These are phyloP conservation scores for Sutorius australiensis DNA, from an alignment of 768 basidiomycete species.

Conservation along the genomic window DNA sequence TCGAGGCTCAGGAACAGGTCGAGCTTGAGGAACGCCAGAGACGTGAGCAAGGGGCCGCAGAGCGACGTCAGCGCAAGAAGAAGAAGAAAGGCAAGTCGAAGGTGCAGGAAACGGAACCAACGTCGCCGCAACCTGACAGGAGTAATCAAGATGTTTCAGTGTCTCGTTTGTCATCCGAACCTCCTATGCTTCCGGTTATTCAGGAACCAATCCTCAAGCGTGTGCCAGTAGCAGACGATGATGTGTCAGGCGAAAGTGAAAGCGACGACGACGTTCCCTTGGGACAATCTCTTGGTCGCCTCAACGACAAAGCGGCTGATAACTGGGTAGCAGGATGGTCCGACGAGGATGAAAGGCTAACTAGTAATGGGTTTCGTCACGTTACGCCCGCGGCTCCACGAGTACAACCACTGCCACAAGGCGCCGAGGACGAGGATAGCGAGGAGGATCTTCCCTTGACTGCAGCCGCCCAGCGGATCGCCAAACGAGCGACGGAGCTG, in stretches of 20 bases:
- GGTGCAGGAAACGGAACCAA: slow-evolving; percentile 40
- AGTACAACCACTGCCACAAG: background rate
- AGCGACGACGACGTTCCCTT: slow-evolving; percentile 39
- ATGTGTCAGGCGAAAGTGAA: slow-evolving; percentile 50
- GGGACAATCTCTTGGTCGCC: slow-evolving; percentile 15
- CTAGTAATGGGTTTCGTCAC: slow-evolving; percentile 56
- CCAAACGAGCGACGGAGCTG: slow-evolving; percentile 39
- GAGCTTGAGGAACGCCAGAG: slow-evolving; percentile 52
- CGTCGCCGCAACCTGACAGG: slow-evolving; percentile 21
- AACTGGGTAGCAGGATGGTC: slow-evolving; percentile 56
- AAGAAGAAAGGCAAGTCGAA: slow-evolving; percentile 43
- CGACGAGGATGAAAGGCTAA: slow-evolving; percentile 55
- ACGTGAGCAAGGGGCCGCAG: slow-evolving; percentile 45
- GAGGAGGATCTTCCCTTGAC: slow-evolving; percentile 81
- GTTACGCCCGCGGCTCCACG: slow-evolving; percentile 7
- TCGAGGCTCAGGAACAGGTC: slow-evolving; percentile 63
- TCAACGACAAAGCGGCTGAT: slow-evolving; percentile 23
- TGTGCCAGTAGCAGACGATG: slow-evolving; percentile 32
- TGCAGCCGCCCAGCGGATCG: slow-evolving; percentile 55
- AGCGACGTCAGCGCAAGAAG: slow-evolving; percentile 32
- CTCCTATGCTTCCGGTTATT: slow-evolving; percentile 34
- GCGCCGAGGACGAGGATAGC: slow-evolving; percentile 47
- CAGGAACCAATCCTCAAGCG: slow-evolving; percentile 31
- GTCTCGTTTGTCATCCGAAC: slow-evolving; percentile 16
- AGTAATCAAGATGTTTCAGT: slow-evolving; percentile 33